Conservation (phyloP, 345 rosid genomes). For the Cochlearia excelsa region DNA sequence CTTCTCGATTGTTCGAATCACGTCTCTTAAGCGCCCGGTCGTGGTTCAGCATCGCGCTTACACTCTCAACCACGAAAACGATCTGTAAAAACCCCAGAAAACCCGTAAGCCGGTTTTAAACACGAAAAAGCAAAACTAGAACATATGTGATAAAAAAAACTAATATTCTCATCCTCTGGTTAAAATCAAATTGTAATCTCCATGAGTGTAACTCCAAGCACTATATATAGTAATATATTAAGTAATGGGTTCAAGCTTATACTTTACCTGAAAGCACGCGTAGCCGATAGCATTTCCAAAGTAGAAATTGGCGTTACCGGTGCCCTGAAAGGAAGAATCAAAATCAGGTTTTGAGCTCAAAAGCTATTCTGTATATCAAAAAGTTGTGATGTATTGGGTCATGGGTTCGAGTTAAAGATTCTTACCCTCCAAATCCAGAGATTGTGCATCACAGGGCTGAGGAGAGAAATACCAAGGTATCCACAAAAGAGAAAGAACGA, state of each 20-base stretch:
- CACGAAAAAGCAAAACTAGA: conserved; percentile 11
- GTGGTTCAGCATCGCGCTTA: conserved; percentile 73
- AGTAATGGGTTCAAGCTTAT: conserved; percentile 16
- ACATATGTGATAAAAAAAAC: not conserved
- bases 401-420: conserved; percentile 16
- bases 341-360: conserved; percentile 5
- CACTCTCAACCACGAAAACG: conserved; percentile 72
- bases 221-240: not conserved
- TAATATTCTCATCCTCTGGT: not conserved
- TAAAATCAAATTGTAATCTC: not conserved
- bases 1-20: conserved; percentile 33
- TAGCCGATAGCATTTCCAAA: conserved; percentile 87
- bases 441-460: conserved; percentile 97
- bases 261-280: conserved; percentile 82
- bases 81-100: conserved; percentile 47
- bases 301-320: conserved; percentile 97
- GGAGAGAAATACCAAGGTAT: conserved; percentile 83
- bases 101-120: not conserved
- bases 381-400: conserved; percentile 1
- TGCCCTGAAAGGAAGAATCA: conserved; percentile 58
- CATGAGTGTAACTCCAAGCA: not conserved
- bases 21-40: conserved; percentile 59
- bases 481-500: conserved; percentile 90
- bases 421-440: conserved; percentile 98
- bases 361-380: conserved; percentile 11